These are phyloP conservation scores for Colletotrichum sp. DNA, from an alignment of 2,329 filamentous ascomycete genomes.

Conservation along the genomic window DNA sequence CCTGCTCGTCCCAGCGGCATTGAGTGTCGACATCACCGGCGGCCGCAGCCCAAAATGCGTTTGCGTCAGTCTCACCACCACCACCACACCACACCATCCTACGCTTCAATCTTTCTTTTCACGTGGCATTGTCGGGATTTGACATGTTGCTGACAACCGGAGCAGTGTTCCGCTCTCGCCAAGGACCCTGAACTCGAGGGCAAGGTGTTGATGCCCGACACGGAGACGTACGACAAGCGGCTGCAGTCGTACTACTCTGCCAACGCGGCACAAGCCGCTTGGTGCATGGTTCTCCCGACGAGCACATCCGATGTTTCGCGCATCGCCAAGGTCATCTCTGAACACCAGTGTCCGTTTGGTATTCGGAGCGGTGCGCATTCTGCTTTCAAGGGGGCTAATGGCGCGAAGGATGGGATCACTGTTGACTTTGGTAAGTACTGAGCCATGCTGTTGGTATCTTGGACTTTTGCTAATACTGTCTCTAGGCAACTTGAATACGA, in stretches of 20 bases:
- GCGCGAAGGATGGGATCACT: constrained; percentile 28
- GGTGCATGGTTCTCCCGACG: constrained; percentile 26
- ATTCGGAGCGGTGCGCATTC: constrained; percentile 31
- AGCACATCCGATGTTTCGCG: constrained; percentile 15
- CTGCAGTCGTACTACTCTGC: constrained; percentile 33
- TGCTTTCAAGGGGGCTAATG: constrained; percentile 27
- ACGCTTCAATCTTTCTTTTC: not conserved
- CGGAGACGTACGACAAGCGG: constrained; percentile 24
- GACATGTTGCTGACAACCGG: not conserved
- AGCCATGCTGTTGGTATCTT: fast-evolving
- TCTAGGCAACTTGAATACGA: constrained; percentile 32
- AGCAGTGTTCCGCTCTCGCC: constrained; percentile 27
- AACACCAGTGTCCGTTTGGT: constrained; percentile 30
- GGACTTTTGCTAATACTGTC: not conserved
- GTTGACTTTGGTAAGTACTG: constrained; percentile 26
- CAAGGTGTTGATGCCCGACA: constrained; percentile 26
- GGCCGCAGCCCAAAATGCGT: not conserved
- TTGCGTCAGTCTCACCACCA: not conserved
- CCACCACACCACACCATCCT: not conserved
- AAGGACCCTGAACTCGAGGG: constrained; percentile 23
- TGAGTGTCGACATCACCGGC: not conserved
- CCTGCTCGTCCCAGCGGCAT: not conserved
- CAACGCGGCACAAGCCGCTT: constrained; percentile 32
- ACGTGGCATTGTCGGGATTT: not conserved
- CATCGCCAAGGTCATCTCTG: constrained; percentile 25